These are phyloP conservation scores for Pittosporum tobira DNA, from an alignment of 129 eudicot genomes.

Conservation along the genomic window DNA sequence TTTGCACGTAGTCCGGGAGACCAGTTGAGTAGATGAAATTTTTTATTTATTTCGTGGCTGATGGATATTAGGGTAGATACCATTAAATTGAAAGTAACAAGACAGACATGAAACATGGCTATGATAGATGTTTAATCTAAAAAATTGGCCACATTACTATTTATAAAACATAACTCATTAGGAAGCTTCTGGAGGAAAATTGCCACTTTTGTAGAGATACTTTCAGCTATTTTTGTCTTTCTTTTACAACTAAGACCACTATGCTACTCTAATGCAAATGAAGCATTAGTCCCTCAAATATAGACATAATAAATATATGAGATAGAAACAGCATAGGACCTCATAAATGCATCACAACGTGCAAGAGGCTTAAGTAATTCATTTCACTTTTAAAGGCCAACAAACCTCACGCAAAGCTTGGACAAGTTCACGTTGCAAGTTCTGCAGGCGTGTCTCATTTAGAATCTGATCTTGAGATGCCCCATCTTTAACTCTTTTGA, in stretches of 20 bases:
- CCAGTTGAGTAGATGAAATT: not conserved
- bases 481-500: constrained; percentile 90
- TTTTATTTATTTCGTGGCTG: not conserved
- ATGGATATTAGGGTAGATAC: not conserved
- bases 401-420: constrained; percentile 88
- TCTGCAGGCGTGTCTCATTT: constrained; percentile 88
- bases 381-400: constrained; percentile 6
- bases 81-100: not conserved
- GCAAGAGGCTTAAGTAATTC: not conserved
- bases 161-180: not conserved
- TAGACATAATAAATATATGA: not conserved
- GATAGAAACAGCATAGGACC: not conserved
- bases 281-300: not conserved
- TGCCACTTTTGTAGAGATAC: not conserved
- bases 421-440: constrained; percentile 81
- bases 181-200: not conserved
- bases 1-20: not conserved
- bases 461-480: constrained; percentile 98
- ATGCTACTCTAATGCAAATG: not conserved
- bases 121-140: no score
- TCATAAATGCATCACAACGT: not conserved
- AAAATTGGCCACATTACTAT: no score
- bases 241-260: not conserved
- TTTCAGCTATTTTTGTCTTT: no score
- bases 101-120: not conserved